phyloP scores from a whole-genome alignment of 2,329 filamentous ascomycete genomes.

The Pseudocercospora musae region DNA sequence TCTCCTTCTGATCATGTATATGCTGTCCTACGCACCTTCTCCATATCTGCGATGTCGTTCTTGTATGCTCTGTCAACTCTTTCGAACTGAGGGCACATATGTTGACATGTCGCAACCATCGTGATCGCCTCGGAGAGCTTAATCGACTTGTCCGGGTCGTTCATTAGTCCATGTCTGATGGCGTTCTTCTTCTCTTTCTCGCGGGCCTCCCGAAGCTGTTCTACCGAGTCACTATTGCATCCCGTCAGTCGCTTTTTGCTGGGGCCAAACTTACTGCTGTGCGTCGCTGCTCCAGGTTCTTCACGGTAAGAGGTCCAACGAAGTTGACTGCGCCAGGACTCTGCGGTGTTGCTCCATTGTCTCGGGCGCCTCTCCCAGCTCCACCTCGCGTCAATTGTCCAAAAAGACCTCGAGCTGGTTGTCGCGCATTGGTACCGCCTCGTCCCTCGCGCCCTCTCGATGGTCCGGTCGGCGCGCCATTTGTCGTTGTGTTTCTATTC shows the following conservation, averaged over 20 bases:
- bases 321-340: not conserved
- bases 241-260: constrained; percentile 24
- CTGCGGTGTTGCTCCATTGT: not conserved
- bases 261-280: constrained; percentile 21
- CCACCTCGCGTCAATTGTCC: not conserved
- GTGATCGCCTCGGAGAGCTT: constrained; percentile 59
- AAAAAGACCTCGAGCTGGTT: not conserved
- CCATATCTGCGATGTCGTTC: constrained; percentile 58
- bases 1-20: constrained; percentile 12
- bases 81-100: constrained; percentile 65
- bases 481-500: constrained; percentile 1
- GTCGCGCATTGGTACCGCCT: constrained; percentile 10
- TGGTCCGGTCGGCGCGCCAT: constrained; percentile 9
- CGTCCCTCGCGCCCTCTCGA: constrained; percentile 6
- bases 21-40: constrained; percentile 50
- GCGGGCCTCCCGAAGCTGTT: constrained; percentile 47
- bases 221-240: constrained; percentile 28
- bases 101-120: constrained; percentile 58
- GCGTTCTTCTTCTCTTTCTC: constrained; percentile 50
- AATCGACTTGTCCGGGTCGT: constrained; percentile 60
- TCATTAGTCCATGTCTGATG: constrained; percentile 53
- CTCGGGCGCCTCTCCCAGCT: constrained; percentile 5
- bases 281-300: constrained; percentile 23
- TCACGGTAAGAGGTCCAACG: constrained; percentile 7
- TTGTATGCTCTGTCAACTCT: constrained; percentile 60